Evolutionary conservation across 345 rosid genomes (phyloP).

Genomic region (Orychophragmus violaceus): DNA sequence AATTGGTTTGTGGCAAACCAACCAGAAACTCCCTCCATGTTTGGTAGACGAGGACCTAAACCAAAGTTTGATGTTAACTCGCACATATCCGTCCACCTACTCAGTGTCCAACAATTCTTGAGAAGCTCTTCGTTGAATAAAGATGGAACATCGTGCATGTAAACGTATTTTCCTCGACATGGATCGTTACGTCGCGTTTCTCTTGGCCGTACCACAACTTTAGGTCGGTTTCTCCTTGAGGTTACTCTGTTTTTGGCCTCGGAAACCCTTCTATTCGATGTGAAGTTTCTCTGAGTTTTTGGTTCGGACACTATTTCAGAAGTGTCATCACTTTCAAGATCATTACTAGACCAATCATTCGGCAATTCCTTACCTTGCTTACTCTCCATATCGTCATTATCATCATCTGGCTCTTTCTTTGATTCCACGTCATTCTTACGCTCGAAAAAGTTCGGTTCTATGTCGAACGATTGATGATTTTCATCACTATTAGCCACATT

Average conservation of each 20-base stretch:
- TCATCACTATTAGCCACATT: constrained; percentile 11
- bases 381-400: neutral
- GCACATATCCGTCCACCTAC: constrained; percentile 62
- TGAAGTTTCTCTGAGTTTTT: neutral
- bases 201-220: constrained; percentile 15
- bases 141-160: constrained; percentile 49
- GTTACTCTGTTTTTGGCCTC: neutral
- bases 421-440: neutral
- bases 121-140: constrained; percentile 62
- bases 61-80: constrained; percentile 46
- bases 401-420: neutral
- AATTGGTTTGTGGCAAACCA: constrained; percentile 79
- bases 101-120: constrained; percentile 52
- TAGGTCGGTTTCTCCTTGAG: constrained; percentile 2
- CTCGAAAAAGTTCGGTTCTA: constrained; percentile 14
- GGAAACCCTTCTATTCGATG: neutral
- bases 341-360: neutral
- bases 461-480: neutral
- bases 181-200: constrained; percentile 21
- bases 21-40: constrained; percentile 41
- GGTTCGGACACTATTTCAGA: neutral
- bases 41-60: constrained; percentile 46
- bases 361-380: neutral
- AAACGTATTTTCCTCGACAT: constrained; percentile 50
- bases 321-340: neutral